Percentiles rank a stretch among this genome's conserved stretches.
Conservation (phyloP, 2,329 filamentous ascomycete genomes). For the Beauveria sp. region DNA sequence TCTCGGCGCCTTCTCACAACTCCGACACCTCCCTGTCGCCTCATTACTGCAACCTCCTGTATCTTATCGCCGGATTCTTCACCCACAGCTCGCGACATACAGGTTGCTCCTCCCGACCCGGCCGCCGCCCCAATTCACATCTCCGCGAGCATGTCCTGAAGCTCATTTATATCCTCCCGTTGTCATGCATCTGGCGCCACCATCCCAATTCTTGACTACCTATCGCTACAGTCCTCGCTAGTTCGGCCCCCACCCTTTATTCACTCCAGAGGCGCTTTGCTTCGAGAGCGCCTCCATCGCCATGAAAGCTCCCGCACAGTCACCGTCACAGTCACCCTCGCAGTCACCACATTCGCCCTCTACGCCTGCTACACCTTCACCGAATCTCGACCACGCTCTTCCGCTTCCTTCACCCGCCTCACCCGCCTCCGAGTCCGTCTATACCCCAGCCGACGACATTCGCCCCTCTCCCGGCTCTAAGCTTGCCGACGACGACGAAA, state of each 20-base stretch:
- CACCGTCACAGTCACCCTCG: neutral
- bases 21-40: neutral
- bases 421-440: neutral
- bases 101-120: neutral
- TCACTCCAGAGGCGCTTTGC: neutral
- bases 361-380: neutral
- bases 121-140: neutral
- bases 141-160: neutral
- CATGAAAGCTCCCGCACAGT: neutral
- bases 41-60: neutral
- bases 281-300: neutral
- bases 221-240: neutral
- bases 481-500: constrained; percentile 9
- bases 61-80: neutral
- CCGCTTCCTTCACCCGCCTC: neutral
- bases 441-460: neutral
- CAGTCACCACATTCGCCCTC: neutral
- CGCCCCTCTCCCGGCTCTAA: neutral
- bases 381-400: neutral
- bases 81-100: neutral
- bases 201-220: neutral
- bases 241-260: neutral
- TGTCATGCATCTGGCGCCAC: constrained; percentile 6
- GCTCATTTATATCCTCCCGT: neutral
- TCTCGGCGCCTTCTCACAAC: neutral